Percentiles rank a stretch among this genome's conserved stretches.
Evolutionary conservation across 805 yeast species (phyloP).

Genomic region (Yamadazyma philogaea): DNA sequence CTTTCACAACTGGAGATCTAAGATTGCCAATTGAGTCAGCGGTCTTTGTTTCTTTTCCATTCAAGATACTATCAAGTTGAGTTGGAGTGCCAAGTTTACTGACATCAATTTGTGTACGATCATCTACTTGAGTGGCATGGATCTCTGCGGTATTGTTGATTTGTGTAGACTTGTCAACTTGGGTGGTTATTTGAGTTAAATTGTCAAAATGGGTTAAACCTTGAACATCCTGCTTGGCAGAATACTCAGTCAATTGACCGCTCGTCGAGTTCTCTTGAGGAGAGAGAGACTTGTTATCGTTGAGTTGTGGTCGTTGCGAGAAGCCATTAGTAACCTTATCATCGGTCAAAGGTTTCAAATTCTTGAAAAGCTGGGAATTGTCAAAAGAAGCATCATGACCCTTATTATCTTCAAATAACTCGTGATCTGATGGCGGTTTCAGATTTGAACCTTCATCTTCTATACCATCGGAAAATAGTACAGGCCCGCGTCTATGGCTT

Average conservation of each 20-base stretch:
- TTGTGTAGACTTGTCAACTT: conserved; percentile 4
- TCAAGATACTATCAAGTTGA: not conserved
- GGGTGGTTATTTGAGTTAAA: conserved; percentile 1
- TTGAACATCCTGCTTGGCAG: too few relatives aligned
- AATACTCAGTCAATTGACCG: not conserved
- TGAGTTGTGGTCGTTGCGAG: conserved; percentile 3
- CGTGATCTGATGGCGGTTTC: conserved; percentile 2
- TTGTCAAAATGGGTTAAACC: conserved; percentile 6
- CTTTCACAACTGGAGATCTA: not conserved
- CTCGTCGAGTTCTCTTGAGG: not conserved
- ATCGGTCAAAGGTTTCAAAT: conserved; percentile 8
- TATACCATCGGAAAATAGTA: conserved; percentile 15
- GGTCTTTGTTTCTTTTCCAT: too few relatives aligned
- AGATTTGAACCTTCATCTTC: conserved; percentile 13
- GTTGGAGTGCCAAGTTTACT: conserved; percentile 1
- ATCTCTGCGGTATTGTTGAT: not conserved
- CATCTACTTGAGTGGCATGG: conserved; percentile 1
- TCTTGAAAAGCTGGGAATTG: conserved; percentile 13
- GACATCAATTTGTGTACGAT: not conserved
- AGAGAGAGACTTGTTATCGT: not conserved
- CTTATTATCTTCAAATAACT: conserved; percentile 1
- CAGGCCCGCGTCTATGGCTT: conserved; percentile 9
- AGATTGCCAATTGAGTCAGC: too few relatives aligned
- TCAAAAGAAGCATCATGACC: conserved; percentile 7
- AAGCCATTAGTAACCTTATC: not conserved